Evolutionary conservation across 441 rosid genomes (phyloP), one percentile per base, ranked within the genome.

Genomic region (Heliophila coronopifolia): DNA sequence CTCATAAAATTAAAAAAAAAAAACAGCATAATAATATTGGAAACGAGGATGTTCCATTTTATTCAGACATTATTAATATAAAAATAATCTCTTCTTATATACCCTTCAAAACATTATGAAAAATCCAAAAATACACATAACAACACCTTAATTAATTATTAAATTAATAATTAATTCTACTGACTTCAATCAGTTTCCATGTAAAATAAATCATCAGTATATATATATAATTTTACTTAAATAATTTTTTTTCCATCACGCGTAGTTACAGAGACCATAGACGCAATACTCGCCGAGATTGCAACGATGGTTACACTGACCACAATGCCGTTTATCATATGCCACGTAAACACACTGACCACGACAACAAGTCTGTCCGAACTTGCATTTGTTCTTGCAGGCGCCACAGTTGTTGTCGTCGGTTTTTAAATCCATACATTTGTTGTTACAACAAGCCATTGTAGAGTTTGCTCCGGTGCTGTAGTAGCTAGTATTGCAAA

Each of bases 241-340:
- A 47, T 37, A 58, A 65, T 50, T 46, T 19, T 57, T 56, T 27
- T 34, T 44, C 52, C 45, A 53, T 69, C 51, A 78, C 2, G 81
- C 73, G 62, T 81, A 81, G 56, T 76, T 63, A 42, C 88, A 81
- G 65, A 78, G 54, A 15, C 80, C 80, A 40, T 74, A 77, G 50
- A 76, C 68, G 50, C 86, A 79, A 17, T 2, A 32, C 26, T 40
- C 40, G 7, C 71, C 74, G 3, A 0, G 0, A 0, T 30, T 0
- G 61, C 86, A 79, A n/a, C 51, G 54, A 50, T 72, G 62, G 66
- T 74, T 77, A 63, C 86, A 79, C 25, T 45, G 40, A 7, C 86
- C 78, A n/a, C 86, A 79, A 61, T 77, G 78, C 13, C 86, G 77
- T 61, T 77, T 79, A 20, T 79, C 82, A 12, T 56, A 74, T 10